A percentile compares a stretch with the other conserved stretches of the same genome.
Evolutionary conservation across 371 early-diverging fungal species (phyloP).

Genomic region (Aphelidium insulamus): DNA sequence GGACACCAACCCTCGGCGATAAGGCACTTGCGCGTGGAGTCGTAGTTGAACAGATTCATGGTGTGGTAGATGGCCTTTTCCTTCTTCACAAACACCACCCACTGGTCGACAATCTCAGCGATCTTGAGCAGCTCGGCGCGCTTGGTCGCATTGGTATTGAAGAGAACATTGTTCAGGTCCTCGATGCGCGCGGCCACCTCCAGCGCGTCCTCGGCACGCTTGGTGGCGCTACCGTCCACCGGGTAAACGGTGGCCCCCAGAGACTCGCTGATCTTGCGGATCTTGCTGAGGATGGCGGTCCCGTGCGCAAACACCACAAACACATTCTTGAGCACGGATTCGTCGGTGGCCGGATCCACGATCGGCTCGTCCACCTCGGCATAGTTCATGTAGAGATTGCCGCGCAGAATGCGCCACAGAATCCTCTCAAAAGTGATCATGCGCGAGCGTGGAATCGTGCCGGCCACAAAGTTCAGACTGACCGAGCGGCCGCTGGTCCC

Average conservation of each 20-base stretch:
- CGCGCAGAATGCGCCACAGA: slow-evolving; percentile 89
- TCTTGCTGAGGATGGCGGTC: slow-evolving; percentile 60
- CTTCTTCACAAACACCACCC: slow-evolving; percentile 78
- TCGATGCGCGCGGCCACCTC: slow-evolving; percentile 34
- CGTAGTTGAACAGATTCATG: slow-evolving; percentile 85
- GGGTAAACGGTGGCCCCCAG: slow-evolving; percentile 85
- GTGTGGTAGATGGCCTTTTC: slow-evolving; percentile 94
- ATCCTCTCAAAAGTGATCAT: slow-evolving; percentile 83
- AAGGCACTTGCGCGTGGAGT: slow-evolving; percentile 69
- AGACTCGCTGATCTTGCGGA: slow-evolving; percentile 78
- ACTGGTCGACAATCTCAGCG: slow-evolving; percentile 53
- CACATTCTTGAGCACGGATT: slow-evolving; percentile 70
- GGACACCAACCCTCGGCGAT: slow-evolving; percentile 97
- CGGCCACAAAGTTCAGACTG: slow-evolving; percentile 48
- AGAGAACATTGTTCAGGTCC: slow-evolving; percentile 28
- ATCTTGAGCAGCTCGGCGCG: slow-evolving; percentile 58
- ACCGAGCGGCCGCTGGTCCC: slow-evolving; percentile 1
- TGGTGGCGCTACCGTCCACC: slow-evolving; percentile 56
- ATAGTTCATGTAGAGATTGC: slow-evolving; percentile 87
- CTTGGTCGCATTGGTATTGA: slow-evolving; percentile 61
- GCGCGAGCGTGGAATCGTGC: slow-evolving; percentile 60
- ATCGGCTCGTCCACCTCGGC: slow-evolving; percentile 84
- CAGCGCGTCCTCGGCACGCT: slow-evolving; percentile 51
- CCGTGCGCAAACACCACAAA: slow-evolving; percentile 96
- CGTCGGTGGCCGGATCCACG: slow-evolving; percentile 60